A percentile compares a stretch with the other conserved stretches of the same genome.
Conservation (phyloP, 345 rosid species). For the Gossypioides kirkii region DNA sequence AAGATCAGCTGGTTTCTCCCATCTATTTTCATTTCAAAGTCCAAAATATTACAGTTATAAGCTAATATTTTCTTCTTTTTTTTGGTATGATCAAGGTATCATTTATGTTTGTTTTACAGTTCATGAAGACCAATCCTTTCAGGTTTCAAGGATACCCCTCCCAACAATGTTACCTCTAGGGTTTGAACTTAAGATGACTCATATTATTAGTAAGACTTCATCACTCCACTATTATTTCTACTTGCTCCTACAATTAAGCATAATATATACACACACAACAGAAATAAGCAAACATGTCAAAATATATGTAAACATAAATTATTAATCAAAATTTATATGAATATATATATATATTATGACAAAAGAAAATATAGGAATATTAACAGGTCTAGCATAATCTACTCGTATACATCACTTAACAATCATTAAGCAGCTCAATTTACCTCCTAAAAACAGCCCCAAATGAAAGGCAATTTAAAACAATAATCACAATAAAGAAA, state of each 20-base stretch:
- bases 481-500: not conserved
- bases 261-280: not conserved
- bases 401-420: not conserved
- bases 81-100: too few relatives aligned
- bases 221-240: conserved; percentile 2
- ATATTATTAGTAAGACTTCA: not conserved
- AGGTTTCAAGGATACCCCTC: too few relatives aligned
- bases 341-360: not conserved
- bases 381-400: not conserved
- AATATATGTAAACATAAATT: too few relatives aligned
- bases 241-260: conserved; percentile 2
- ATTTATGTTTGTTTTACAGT: too few relatives aligned
- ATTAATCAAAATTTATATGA: not conserved
- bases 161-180: too few relatives aligned
- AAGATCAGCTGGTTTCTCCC: not conserved
- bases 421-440: not conserved
- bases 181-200: too few relatives aligned
- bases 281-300: too few relatives aligned
- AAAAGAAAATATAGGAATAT: not conserved
- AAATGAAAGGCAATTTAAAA: not conserved
- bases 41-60: not conserved
- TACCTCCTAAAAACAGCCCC: not conserved
- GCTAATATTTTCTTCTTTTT: not conserved
- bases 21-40: not conserved
- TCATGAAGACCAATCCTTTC: too few relatives aligned